A percentile compares a stretch with the other conserved stretches of the same genome.
These are phyloP conservation scores for Pestalotiopsis sp. DNA, from an alignment of 2,329 filamentous ascomycete genomes.

Conservation along the genomic window DNA sequence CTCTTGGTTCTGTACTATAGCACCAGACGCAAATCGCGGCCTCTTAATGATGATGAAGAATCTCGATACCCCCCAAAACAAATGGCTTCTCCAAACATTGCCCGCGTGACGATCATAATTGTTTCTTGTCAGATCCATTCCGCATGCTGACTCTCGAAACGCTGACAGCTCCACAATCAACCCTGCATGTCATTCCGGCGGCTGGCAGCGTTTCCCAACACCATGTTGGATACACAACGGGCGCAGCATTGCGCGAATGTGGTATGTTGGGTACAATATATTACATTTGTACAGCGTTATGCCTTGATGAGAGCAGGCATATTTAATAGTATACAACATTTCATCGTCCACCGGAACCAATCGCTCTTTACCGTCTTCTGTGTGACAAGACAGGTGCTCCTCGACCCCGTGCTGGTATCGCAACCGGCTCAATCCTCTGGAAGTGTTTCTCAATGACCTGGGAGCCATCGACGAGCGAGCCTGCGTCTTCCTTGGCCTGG, in stretches of 20 bases:
- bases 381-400: not conserved
- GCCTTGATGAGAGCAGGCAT: not conserved
- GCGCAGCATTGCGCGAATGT: not conserved
- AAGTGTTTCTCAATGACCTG: conserved; percentile 47
- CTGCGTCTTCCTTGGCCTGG: conserved; percentile 52
- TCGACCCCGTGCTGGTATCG: not conserved
- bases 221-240: not conserved
- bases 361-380: not conserved
- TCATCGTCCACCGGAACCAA: not conserved
- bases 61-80: conserved; percentile 25
- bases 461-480: conserved; percentile 61
- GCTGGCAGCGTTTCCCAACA: not conserved
- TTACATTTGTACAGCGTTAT: conserved; percentile 14
- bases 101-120: not conserved
- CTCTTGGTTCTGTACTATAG: conserved; percentile 4
- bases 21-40: conserved; percentile 11
- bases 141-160: not conserved
- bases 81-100: not conserved
- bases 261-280: conserved; percentile 6
- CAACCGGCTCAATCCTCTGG: conserved; percentile 11
- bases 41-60: conserved; percentile 26
- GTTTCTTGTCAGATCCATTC: not conserved
- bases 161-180: not conserved
- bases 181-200: not conserved
- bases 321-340: conserved; percentile 7